Percentiles rank a stretch among this genome's conserved stretches.
These are phyloP conservation scores for Brassica napus DNA, from an alignment of 345 rosid genomes.

Conservation along the genomic window Da-Ae NC_063451.1:44903501-44904000, in stretches of 20 bases:
- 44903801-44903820: slow-evolving; percentile 96
- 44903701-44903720: slow-evolving; percentile 62
- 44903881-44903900: not conserved
- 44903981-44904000: not conserved
- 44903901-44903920: not conserved
- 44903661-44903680: slow-evolving; percentile 22
- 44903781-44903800: slow-evolving; percentile 95
- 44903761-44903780: slow-evolving; percentile 84
- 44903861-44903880: slow-evolving; percentile 49
- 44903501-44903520: slow-evolving; percentile 16
- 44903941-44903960: not conserved
- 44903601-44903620: not conserved
- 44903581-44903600: not conserved
- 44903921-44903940: not conserved
- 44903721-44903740: slow-evolving; percentile 67
- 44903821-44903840: slow-evolving; percentile 99
- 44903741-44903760: slow-evolving; percentile 69
- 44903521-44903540: slow-evolving; percentile 7
- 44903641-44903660: not conserved
- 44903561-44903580: slow-evolving; percentile 5
- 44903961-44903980: slow-evolving; percentile 15
- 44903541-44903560: not conserved
- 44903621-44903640: slow-evolving; percentile 9
- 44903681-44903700: slow-evolving; percentile 88
- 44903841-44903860: slow-evolving; percentile 87